These are phyloP conservation scores for Penicillium waksmanii DNA, from an alignment of 495 filamentous ascomycete genomes.

Conservation along the genomic window DNA sequence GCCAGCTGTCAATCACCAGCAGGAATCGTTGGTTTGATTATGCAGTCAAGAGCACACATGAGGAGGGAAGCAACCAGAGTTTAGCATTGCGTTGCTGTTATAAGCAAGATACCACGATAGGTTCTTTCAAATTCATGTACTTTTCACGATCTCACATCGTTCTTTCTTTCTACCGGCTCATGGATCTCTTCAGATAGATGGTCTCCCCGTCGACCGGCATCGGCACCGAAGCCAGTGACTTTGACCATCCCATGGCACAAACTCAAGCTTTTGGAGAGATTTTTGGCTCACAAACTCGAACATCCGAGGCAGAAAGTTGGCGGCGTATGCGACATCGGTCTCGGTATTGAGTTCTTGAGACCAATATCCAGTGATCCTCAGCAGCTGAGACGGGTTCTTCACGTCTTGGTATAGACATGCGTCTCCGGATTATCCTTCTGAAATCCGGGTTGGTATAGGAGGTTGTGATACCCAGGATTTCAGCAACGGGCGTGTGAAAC, in stretches of 20 bases:
- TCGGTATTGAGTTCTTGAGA: conserved; percentile 21
- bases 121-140: neutral
- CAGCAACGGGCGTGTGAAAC: conserved; percentile 8
- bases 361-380: conserved; percentile 20
- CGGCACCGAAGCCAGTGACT: neutral
- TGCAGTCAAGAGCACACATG: neutral
- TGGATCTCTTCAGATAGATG: neutral
- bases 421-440: conserved; percentile 5
- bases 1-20: neutral
- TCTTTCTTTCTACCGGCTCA: neutral
- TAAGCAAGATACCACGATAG: neutral
- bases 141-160: neutral
- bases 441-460: conserved; percentile 16
- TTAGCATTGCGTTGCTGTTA: neutral
- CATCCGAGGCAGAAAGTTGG: conserved; percentile 10
- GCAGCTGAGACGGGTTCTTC: conserved; percentile 7
- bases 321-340: conserved; percentile 14
- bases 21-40: neutral
- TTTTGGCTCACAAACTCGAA: conserved; percentile 16
- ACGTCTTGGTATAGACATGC: conserved; percentile 18
- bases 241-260: conserved; percentile 4
- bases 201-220: neutral
- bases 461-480: conserved; percentile 8
- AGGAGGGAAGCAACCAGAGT: neutral
- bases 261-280: conserved; percentile 12